Evolutionary conservation across 805 yeast genomes (phyloP).

Genomic region (Komagataella pastoris): DNA sequence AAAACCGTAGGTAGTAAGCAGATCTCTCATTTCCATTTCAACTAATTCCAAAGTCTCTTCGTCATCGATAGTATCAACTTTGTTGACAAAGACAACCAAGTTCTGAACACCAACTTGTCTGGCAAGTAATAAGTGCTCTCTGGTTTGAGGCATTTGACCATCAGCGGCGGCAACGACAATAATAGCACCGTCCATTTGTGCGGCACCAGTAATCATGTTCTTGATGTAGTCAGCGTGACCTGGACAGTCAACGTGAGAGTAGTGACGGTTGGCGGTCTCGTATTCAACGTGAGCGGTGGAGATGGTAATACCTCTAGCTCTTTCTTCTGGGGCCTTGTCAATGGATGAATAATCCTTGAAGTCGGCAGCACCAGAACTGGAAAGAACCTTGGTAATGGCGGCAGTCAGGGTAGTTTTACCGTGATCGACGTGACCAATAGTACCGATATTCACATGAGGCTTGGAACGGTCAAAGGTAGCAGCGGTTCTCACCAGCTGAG

Average conservation of each 20-base stretch:
- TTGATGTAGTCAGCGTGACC: constrained; percentile 97
- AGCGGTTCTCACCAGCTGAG: constrained; percentile 23
- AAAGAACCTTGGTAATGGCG: constrained; percentile 90
- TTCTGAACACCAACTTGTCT: constrained; percentile 99
- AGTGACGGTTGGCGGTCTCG: constrained; percentile 89
- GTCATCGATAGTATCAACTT: constrained; percentile 95
- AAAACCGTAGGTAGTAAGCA: constrained; percentile 80
- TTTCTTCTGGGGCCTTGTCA: constrained; percentile 97
- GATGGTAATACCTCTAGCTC: constrained; percentile 98
- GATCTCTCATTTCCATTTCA: constrained; percentile 99
- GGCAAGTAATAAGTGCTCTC: constrained; percentile 96
- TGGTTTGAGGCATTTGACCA: constrained; percentile 99
- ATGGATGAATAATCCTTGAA: constrained; percentile 89
- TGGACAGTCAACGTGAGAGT: constrained; percentile 97
- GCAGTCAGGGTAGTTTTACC: constrained; percentile 98
- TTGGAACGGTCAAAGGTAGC: constrained; percentile 84
- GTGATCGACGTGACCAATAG: constrained; percentile 98
- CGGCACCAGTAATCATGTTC: constrained; percentile 92
- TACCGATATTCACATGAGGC: constrained; percentile 95
- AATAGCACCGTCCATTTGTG: constrained; percentile 83
- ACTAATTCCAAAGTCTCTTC: constrained; percentile 98
- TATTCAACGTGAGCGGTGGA: constrained; percentile 97
- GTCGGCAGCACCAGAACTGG: constrained; percentile 81
- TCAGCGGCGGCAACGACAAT: constrained; percentile 98
- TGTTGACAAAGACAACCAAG: constrained; percentile 95